Evolutionary conservation across 345 rosid genomes (phyloP).

Genomic region (Acer saccharum): DNA sequence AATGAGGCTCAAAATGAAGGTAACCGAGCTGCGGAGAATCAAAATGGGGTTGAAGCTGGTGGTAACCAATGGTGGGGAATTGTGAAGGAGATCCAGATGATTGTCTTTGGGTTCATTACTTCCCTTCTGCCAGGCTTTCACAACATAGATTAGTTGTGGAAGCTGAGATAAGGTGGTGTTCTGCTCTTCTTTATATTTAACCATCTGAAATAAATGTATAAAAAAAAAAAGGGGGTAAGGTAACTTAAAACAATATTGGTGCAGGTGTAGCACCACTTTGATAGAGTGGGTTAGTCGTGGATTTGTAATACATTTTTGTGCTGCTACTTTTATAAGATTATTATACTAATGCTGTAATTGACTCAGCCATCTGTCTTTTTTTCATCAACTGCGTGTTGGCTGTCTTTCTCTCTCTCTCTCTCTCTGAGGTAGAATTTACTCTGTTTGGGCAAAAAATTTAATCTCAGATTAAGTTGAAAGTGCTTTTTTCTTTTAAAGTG

Average conservation of each 20-base stretch:
- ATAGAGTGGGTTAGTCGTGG: neutral
- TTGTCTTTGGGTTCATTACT: slow-evolving; percentile 92
- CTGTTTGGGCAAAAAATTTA: too few relatives aligned
- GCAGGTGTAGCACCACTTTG: slow-evolving; percentile 4
- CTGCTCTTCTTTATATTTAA: neutral
- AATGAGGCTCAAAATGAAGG: slow-evolving; percentile 48
- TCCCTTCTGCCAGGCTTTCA: slow-evolving; percentile 98
- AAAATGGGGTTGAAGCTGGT: slow-evolving; percentile 44
- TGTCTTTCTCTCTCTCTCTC: too few relatives aligned
- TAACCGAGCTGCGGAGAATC: slow-evolving; percentile 60
- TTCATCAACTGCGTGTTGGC: too few relatives aligned
- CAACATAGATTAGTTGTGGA: slow-evolving; percentile 65
- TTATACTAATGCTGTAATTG: neutral
- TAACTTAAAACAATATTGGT: slow-evolving; percentile 6
- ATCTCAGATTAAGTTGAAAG: too few relatives aligned
- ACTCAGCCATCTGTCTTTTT: neutral
- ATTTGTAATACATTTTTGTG: slow-evolving; percentile 1
- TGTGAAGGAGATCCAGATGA: slow-evolving; percentile 95
- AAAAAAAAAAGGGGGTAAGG: neutral
- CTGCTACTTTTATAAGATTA: neutral
- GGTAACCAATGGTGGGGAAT: slow-evolving; percentile 96
- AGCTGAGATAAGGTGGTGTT: neutral
- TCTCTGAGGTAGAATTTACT: too few relatives aligned
- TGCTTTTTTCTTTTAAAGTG: too few relatives aligned
- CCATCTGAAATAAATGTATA: slow-evolving; percentile 16